Base-by-base conservation (phyloP, 495 filamentous ascomycete species). In the Copromyces sp. region DNA sequence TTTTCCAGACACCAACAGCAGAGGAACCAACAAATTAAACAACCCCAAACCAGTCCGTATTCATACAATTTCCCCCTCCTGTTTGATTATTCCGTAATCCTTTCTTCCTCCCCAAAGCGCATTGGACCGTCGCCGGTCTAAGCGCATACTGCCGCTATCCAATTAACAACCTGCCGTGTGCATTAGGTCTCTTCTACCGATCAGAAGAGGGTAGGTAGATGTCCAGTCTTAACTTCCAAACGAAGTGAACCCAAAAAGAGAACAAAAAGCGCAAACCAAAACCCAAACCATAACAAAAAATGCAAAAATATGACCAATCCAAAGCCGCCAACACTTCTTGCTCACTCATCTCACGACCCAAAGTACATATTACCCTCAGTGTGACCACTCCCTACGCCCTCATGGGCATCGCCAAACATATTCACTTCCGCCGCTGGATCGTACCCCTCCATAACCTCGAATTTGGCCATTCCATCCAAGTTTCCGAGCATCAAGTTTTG, bases 361-460 rank as follows among this genome's bases (percentile, higher is more conserved):
- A 81, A 83, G 68, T 82, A 81, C 4, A 80, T 74, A 75, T 82
- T 61, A 61, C 53, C 24, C 53, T 11, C 53, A 17, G 2, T 24
- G 7, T 61, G 53, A 17, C 24, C 53, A 61, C 24, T 61, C 5
- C 53, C 53, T 32, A 32, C 24, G 12, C 53, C 53, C 16, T 61
- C 80, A 32, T 75, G 74, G 39, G 69, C 73, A 39, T 79, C 74
- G 20, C 74, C 78, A 74, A 82, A 80, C 80, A 75, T 80, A 75
- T 42, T 77, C 42, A 73, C 74, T 70, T 61, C 53, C 11, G 53
- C 29, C 12, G 70, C 72, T 42, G 70, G 40, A 29, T 75, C 71
- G 41, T 73, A 74, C 9, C 73, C 74, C n/a, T 75, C 75, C 16
- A 71, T 53, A n/a, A 44, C 39, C 17, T 42, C 71, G 38, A 40